Base-by-base conservation (phyloP, 805 yeast species). In the Wickerhamomyces queroliae region DNA sequence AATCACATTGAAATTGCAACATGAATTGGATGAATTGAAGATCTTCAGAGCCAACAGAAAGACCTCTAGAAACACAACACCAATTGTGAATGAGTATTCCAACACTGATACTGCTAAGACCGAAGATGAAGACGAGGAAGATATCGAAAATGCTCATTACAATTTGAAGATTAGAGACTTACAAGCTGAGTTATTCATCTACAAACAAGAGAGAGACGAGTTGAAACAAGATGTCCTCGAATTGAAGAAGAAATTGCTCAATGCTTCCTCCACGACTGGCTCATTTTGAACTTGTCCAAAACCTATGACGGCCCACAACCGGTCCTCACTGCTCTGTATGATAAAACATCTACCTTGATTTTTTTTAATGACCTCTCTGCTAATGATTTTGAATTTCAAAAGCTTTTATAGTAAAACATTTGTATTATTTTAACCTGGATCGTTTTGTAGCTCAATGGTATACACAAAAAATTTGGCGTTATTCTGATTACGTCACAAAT, bases 171-270 rank as follows among this genome's bases (percentile, higher is more conserved):
- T 88, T 33, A 79, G 84, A 50, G 95, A 88, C 50, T 64, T 88
- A 50, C 85, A 86, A 53, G 95, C 95, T 4, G 95, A 87, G 56
- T 66, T 88, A 47, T 83, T 74, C 52, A 83, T 88, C 40, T 72
- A 83, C 47, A 80, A 79, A 52, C 91, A 87, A 61, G 96, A 88
- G 61, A 73, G 95, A 47, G 93, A 88, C 54, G 83, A 80, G 50
- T 66, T 85, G 58, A 81, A 78, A 53, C 83, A 78, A 18, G 79
- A 71, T 42, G 74, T 80, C 13, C 56, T 76, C 24, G 50, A 66
- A 0, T 63, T 82, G 55, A 81, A 82, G 61, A 83, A 82, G 56
- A 75, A 74, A 49, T 60, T 82, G 43, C 59, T 56, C 37, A 49
- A 43, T 13, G 46, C 43, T 13, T 40, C 33, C 11, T 43, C 50